Evolutionary conservation across 2,329 filamentous ascomycete species (phyloP), one percentile per base, ranked within the genome.

Genomic region (Teratosphaeria pseudoeucalypti): DNA sequence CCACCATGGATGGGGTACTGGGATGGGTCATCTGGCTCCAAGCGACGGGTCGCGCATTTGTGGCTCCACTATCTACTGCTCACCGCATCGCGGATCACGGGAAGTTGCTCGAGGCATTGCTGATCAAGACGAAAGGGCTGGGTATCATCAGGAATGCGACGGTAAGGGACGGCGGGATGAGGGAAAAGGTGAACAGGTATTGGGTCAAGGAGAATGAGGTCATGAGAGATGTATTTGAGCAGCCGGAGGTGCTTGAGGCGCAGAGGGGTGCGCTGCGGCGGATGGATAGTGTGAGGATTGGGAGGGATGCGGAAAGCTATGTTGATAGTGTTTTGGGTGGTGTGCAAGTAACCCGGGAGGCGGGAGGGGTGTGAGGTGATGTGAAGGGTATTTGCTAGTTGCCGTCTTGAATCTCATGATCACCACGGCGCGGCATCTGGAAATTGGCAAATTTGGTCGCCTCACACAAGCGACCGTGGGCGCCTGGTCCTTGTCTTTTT

Each of bases 121-220:
- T 85, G 70, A 81, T 83, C 58, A 90, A 87, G 72, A 72, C 95
- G 61, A 85, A 82, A 65, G 89, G 88, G 0, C 76, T 89, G 43
- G 88, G 85, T 7, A 85, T 95, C 60, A 77, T 95, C 54, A 84
- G 87, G 71, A 96, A 96, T 76, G 89, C 90, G 2, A 82, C 89
- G 16, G 79, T 87, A 59, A 78, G 92, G 58, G 89, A 96, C 74
- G 80, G 83, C 63, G 82, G 81, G 52, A 76, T 96, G 72, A 83
- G 91, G 61, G 78, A 74, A 2, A 81, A 82, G 60, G 81, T 82
- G 56, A 82, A 86, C 65, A 81, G 79, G 16, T 96, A 96, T 75
- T 97, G 92, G 92, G 77, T 79, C 10, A 86, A 87, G 53, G 90
- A 96, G 76, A 87, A 84, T 6, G 78, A 82, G 57, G 73, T 90